These are phyloP conservation scores for Kregervanrija pseudodelftensis DNA, from an alignment of 805 yeast species.

Conservation along the genomic window DNA sequence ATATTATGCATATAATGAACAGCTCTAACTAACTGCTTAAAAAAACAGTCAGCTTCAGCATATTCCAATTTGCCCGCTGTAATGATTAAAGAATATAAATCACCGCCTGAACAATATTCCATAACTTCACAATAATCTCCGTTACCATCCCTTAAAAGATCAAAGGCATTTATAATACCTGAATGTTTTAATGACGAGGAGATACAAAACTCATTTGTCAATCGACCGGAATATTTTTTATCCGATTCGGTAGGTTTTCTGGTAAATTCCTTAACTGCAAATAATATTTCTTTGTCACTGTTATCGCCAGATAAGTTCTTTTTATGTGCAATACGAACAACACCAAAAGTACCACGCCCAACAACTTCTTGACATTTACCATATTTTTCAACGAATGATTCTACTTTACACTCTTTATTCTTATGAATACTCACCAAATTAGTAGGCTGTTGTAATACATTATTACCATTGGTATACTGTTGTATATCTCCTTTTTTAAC, in stretches of 20 bases:
- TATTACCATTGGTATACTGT: conserved; percentile 15
- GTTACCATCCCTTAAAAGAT: conserved; percentile 71
- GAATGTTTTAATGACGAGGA: conserved; percentile 71
- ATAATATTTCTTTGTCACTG: conserved; percentile 39
- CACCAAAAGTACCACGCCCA: conserved; percentile 93
- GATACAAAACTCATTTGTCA: conserved; percentile 79
- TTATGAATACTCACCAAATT: conserved; percentile 16
- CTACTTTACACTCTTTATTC: conserved; percentile 3
- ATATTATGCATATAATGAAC: conserved; percentile 83
- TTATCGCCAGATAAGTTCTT: conserved; percentile 26
- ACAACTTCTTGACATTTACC: conserved; percentile 93
- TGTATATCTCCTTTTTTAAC: conserved; percentile 31
- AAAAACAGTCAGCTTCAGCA: conserved; percentile 80
- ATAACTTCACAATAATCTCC: conserved; percentile 80
- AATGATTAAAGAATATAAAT: conserved; percentile 63
- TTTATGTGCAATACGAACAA: conserved; percentile 82
- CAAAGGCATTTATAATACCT: conserved; percentile 71
- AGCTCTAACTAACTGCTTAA: conserved; percentile 81
- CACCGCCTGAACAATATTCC: conserved; percentile 84
- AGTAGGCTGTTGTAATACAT: conserved; percentile 15
- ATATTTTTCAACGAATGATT: conserved; percentile 75
- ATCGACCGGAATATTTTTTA: conserved; percentile 60
- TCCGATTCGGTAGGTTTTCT: conserved; percentile 53
- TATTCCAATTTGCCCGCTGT: conserved; percentile 74
- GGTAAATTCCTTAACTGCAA: conserved; percentile 84